Evolutionary conservation across 2,329 filamentous ascomycete genomes (phyloP), one percentile per base, ranked within the genome.

Genomic region (Aspergillus sp.): DNA sequence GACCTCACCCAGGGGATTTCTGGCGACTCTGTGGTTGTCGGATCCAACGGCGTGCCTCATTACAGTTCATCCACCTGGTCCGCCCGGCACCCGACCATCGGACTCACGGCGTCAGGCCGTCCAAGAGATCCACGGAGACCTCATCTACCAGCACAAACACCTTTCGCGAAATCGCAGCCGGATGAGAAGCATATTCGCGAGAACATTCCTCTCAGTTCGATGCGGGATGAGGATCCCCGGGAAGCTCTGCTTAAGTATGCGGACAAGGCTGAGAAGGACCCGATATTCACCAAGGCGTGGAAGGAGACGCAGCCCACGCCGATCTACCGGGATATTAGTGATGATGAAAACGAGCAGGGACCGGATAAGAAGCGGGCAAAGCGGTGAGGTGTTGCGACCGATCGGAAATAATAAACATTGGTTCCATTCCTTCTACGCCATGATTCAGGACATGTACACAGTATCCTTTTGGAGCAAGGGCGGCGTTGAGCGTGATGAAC

Each of bases 171-270:
- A 76, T 90, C 84, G 62, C 90, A 95, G 70, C 93, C 94, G 0
- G 93, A 98, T 74, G 90, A 94, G 75, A 89, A 90, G 70, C 91
- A 96, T 73, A 91, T 99, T 62, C 89, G 88, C 68, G 87, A 94
- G 72, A 91, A 90, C 66, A 96, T 98, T 56, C 92, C 93, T 27
- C 83, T 98, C 11, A 94, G 92, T 64, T 88, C 87, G 64, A 96
- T 99, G 91, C 84, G 96, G 51, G 93, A 99, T 76, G 95, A 99
- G 75, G 95, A 99, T 79, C 95, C 95, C 0, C 83, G 95, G 64
- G 95, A 96, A 77, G 95, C 95, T 49, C 80, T 99, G 71, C 80
- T 99, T 62, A 97, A 96, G 80, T 99, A 98, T 81, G 94, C 92
- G 39, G 91, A 96, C 58, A 89, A 96, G 73, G 92, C 93, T 11